phyloP scores from a whole-genome alignment of 2,329 filamentous ascomycete genomes.

The Ophiosphaerella korrae region DNA sequence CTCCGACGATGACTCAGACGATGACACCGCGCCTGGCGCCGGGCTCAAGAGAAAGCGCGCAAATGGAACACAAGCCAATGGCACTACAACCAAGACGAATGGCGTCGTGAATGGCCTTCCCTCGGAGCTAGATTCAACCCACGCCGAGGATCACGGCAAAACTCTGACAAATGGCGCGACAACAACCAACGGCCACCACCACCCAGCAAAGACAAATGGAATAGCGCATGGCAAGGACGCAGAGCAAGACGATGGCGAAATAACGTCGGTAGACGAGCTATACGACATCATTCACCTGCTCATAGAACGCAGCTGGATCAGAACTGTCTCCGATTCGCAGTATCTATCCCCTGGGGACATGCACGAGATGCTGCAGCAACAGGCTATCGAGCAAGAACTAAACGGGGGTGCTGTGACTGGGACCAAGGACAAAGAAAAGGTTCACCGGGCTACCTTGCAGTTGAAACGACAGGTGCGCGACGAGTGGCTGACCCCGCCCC shows the following conservation, averaged over 20 bases:
- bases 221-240: conserved; percentile 10
- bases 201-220: conserved; percentile 13
- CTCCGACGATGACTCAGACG: conserved; percentile 42
- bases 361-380: conserved; percentile 64
- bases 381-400: conserved; percentile 62
- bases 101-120: conserved; percentile 16
- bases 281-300: conserved; percentile 53
- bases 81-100: conserved; percentile 17
- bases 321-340: conserved; percentile 60
- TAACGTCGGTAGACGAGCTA: conserved; percentile 48
- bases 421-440: conserved; percentile 69
- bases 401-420: conserved; percentile 60
- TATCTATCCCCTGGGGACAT: conserved; percentile 63
- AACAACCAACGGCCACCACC: conserved; percentile 4
- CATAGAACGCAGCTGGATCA: conserved; percentile 70
- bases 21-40: conserved; percentile 28
- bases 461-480: conserved; percentile 60
- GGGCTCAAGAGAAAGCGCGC: conserved; percentile 29
- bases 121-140: conserved; percentile 7
- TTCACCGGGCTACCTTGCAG: conserved; percentile 61
- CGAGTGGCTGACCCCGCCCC: conserved; percentile 41
- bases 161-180: background rate
- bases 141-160: conserved; percentile 1
- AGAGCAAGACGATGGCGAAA: conserved; percentile 34
- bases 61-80: conserved; percentile 29